Percentiles rank a stretch among this genome's conserved stretches.
Conservation (phyloP, 1,139 yeast genomes). For the Hyphopichia khmerensis region DNA sequence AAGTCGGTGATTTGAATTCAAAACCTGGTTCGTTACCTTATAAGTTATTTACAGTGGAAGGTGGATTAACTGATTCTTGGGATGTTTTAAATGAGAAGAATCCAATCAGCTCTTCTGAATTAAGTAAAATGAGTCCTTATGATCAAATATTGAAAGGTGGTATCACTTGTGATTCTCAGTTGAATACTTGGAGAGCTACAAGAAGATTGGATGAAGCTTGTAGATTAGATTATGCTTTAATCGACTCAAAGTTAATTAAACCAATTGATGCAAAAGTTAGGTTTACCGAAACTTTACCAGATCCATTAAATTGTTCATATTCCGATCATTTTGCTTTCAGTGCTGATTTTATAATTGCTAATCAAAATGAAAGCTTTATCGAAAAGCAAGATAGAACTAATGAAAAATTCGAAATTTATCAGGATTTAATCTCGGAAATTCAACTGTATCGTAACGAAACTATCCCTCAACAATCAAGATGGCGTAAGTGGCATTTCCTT, state of each 20-base stretch:
- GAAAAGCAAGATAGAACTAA: not conserved
- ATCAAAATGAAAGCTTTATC: not conserved
- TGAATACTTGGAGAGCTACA: constrained; percentile 81
- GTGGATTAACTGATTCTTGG: constrained; percentile 83
- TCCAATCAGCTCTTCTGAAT: constrained; percentile 26
- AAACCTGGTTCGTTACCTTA: constrained; percentile 85
- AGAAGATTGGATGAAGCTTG: constrained; percentile 74
- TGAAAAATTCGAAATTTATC: constrained; percentile 33
- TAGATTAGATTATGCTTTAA: constrained; percentile 84
- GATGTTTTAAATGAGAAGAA: constrained; percentile 47
- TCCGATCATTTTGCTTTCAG: constrained; percentile 92
- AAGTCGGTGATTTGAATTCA: constrained; percentile 92
- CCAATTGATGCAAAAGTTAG: constrained; percentile 65
- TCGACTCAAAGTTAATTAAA: constrained; percentile 53
- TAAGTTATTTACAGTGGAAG: constrained; percentile 66
- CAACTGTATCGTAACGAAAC: constrained; percentile 55
- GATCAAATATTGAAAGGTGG: constrained; percentile 77
- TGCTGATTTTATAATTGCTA: not conserved
- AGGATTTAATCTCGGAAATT: constrained; percentile 58
- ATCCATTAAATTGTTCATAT: constrained; percentile 59
- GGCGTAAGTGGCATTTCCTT: constrained; percentile 68
- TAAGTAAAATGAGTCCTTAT: constrained; percentile 55
- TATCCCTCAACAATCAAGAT: constrained; percentile 54
- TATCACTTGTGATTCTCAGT: constrained; percentile 81
- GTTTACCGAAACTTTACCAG: constrained; percentile 67